phyloP scores from a whole-genome alignment of 2,329 filamentous ascomycete genomes.

The Aspergillus aculeatinus region DNA sequence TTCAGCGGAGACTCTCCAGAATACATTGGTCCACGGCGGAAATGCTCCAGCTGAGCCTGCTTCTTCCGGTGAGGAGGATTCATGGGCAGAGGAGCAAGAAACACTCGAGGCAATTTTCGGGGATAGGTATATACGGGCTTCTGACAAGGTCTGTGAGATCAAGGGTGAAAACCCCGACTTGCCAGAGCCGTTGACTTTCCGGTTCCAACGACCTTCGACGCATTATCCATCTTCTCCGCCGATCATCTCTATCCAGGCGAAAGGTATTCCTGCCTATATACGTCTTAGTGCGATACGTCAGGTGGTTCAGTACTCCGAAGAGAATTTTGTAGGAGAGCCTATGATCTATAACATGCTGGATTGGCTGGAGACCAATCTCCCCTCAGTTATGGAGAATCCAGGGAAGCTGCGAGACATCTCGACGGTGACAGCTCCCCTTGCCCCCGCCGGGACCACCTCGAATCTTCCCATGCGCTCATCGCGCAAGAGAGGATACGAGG shows the following conservation, averaged over 20 bases:
- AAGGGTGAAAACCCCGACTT: conserved; percentile 55
- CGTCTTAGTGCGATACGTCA: conserved; percentile 82
- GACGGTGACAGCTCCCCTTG: conserved; percentile 62
- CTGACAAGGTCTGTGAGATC: conserved; percentile 67
- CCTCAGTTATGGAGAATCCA: conserved; percentile 77
- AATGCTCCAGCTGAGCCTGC: conserved; percentile 14
- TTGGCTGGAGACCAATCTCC: conserved; percentile 85
- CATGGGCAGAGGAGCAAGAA: conserved; percentile 83
- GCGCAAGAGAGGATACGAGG: conserved; percentile 54
- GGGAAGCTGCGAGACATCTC: conserved; percentile 83
- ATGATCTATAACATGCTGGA: conserved; percentile 90
- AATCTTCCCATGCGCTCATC: conserved; percentile 29
- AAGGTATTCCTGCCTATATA: conserved; percentile 82
- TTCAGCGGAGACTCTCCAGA: conserved; percentile 78
- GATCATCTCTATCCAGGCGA: conserved; percentile 67
- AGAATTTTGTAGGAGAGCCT: conserved; percentile 74
- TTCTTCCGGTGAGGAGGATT: conserved; percentile 43
- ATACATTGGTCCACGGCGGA: conserved; percentile 58
- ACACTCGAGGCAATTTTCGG: conserved; percentile 85
- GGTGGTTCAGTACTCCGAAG: conserved; percentile 68
- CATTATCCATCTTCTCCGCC: conserved; percentile 69
- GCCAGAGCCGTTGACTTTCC: conserved; percentile 52
- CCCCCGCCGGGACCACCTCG: conserved; percentile 15
- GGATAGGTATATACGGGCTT: conserved; percentile 64
- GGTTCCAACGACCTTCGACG: conserved; percentile 67